Base-by-base conservation (phyloP, 2,329 filamentous ascomycete species). In the Clonostachys chloroleuca region DNA sequence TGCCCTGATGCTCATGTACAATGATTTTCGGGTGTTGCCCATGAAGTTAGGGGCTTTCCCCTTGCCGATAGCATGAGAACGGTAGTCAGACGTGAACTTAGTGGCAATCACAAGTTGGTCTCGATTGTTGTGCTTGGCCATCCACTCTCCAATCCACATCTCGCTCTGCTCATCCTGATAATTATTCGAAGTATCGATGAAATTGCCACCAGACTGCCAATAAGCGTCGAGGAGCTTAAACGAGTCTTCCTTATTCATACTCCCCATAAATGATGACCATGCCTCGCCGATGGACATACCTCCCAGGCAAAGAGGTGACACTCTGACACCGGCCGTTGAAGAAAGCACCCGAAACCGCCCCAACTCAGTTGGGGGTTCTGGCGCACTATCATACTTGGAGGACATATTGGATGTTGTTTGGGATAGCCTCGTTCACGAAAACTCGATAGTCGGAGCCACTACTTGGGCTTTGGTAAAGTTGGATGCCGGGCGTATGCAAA, bases 141-240 rank as follows among this genome's bases (percentile, higher is more conserved):
- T 69, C 71, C 74, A 80, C 52, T 78, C 73, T 9, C 75, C 75
- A 33, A 79, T 55, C 70, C 69, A 75, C 16, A 50, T 52, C 51
- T 79, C 75, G 1, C 74, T 77, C 51, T 80, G 62, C 47, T 72
- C 73, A 47, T 67, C 50, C 51, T 78, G 69, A 56, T 78, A 78
- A 54, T 66, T 67, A 59, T 69, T 72, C 39, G 72, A 53, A 1
- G 77, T 83, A 55, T 83, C 80, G 54, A 84, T 78, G 61, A 83
- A 83, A 62, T 83, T 83, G 6, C 80, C 80, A 5, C 80, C 80
- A 2, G 69, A 63, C 12, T 68, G 67, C 42, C 68, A 72, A 60
- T 73, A 84, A 48, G 69, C 68, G 51, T 83, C 79, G 2, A 83
- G 67, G 30, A 84, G 69, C 37, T 70, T 67, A 55, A 81, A 80